phyloP scores from a whole-genome alignment of 2,329 filamentous ascomycete species.

The Penicillium sp. region DNA sequence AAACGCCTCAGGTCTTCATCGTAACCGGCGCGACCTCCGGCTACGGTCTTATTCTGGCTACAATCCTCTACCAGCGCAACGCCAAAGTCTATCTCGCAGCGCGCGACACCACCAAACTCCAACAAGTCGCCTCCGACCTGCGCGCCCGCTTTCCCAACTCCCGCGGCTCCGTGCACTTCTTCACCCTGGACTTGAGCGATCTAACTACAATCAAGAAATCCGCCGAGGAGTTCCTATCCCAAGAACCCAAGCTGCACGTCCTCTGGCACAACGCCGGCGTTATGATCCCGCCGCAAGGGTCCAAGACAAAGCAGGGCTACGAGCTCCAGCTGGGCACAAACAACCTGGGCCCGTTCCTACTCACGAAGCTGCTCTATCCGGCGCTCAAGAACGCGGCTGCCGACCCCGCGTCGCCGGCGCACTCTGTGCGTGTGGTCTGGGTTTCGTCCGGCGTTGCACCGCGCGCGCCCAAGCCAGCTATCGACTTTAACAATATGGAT shows the following conservation, averaged over 20 bases:
- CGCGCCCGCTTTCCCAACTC: not conserved
- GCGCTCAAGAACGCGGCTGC: not conserved
- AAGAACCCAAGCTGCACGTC: conserved; percentile 46
- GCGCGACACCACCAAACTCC: not conserved
- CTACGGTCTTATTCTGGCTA: not conserved
- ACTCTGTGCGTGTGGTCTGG: not conserved
- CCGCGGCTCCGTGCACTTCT: conserved; percentile 32
- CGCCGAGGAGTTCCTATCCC: conserved; percentile 39
- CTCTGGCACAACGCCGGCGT: conserved; percentile 49
- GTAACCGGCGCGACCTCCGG: not conserved
- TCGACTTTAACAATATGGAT: not conserved
- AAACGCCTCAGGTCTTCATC: not conserved
- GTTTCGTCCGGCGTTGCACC: not conserved
- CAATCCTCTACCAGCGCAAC: not conserved
- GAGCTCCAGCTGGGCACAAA: conserved; percentile 49
- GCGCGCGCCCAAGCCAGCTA: not conserved
- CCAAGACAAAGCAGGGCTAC: conserved; percentile 34
- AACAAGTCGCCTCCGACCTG: not conserved
- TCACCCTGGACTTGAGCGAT: conserved; percentile 51
- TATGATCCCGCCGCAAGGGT: conserved; percentile 41
- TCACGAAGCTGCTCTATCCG: conserved; percentile 35
- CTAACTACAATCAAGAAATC: conserved; percentile 24
- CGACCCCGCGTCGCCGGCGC: not conserved
- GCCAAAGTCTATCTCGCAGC: not conserved
- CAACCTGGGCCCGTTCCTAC: conserved; percentile 46